Base-by-base conservation (phyloP, 805 yeast genomes). In the Ogataea ramenticola region DNA sequence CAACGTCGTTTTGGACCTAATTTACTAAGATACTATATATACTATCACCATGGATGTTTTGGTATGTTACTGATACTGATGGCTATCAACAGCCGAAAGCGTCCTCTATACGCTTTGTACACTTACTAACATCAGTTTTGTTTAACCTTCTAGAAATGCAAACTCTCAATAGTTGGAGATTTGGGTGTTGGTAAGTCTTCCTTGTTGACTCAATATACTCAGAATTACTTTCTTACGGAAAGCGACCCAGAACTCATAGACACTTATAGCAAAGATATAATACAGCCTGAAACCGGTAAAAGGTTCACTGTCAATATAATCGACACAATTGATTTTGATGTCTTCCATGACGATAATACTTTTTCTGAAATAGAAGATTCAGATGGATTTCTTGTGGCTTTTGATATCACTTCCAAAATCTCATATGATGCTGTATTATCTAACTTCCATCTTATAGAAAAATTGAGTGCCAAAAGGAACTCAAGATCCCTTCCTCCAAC, bases 271-370 rank as follows among this genome's bases (percentile, higher is more conserved):
- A 51, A 53, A 26, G 36, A 36, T 7, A 38, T 49, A 5, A 30
- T 57, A 33, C 61, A 70, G 22, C 9, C 8, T 12, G 72, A 72
- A 24, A 24, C 27, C 45, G 66, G 58, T 24, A 66, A 65, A 48
- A 64, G 56, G 41, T 66, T 61, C 17, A 43, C 53, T 6, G 54
- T 76, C 52, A 77, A 75, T 46, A 68, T 77, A 43, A 68, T 90
- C 48, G 99, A 93, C 58, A 88, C 96, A 3, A 96, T 96, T 1
- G 98, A 96, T 38, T 82, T 82, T 48, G 96, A 73, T 50, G 76
- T 71, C 48, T 70, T 70, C 49, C 67, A 48, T 14, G 53, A 52
- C 3, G 35, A 40, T 4, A 44, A 35, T 11, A 51, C 53, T 34
- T 47, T 44, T 17, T 17, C 16, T 11, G 39, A 57, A 24, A 48